Conservation (phyloP, 2,329 filamentous ascomycete species). For the Dothideomycetes sp. region DNA sequence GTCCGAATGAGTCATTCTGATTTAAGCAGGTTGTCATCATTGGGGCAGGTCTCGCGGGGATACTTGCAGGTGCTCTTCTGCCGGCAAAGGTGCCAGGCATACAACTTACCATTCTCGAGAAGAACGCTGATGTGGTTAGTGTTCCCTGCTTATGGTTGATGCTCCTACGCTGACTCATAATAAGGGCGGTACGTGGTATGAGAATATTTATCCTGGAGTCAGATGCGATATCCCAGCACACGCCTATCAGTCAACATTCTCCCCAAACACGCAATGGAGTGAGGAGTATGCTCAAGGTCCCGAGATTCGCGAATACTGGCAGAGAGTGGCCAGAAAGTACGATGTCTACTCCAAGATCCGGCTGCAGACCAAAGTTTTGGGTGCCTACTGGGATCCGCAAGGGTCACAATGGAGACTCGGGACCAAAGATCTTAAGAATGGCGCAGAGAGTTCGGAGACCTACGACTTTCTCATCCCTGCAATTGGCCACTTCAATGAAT, state of each 20-base stretch:
- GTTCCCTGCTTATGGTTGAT: conserved; percentile 44
- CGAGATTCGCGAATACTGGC: conserved; percentile 62
- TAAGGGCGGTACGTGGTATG: conserved; percentile 40
- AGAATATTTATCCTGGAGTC: conserved; percentile 53
- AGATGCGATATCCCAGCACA: conserved; percentile 61
- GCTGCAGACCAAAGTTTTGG: conserved; percentile 47
- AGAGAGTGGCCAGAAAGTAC: conserved; percentile 52
- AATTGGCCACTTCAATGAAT: conserved; percentile 57
- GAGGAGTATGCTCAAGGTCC: conserved; percentile 57
- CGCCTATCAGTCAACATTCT: conserved; percentile 61
- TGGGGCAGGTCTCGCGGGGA: conserved; percentile 55
- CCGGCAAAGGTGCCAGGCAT: conserved; percentile 61
- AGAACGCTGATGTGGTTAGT: conserved; percentile 57
- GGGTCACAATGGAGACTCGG: conserved; percentile 49
- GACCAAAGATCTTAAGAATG: conserved; percentile 17
- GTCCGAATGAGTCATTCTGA: not conserved
- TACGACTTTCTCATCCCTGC: conserved; percentile 55
- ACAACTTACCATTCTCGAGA: conserved; percentile 57
- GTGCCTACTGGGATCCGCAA: conserved; percentile 46
- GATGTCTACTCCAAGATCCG: conserved; percentile 52
- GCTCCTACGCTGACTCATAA: not conserved
- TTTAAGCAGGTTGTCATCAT: conserved; percentile 45
- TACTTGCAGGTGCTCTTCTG: conserved; percentile 56
- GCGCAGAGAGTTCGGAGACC: conserved; percentile 36
- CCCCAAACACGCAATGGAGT: conserved; percentile 59